Evolutionary conservation across 2,329 filamentous ascomycete species (phyloP).

Genomic region (Pezicula neosporulosa): DNA sequence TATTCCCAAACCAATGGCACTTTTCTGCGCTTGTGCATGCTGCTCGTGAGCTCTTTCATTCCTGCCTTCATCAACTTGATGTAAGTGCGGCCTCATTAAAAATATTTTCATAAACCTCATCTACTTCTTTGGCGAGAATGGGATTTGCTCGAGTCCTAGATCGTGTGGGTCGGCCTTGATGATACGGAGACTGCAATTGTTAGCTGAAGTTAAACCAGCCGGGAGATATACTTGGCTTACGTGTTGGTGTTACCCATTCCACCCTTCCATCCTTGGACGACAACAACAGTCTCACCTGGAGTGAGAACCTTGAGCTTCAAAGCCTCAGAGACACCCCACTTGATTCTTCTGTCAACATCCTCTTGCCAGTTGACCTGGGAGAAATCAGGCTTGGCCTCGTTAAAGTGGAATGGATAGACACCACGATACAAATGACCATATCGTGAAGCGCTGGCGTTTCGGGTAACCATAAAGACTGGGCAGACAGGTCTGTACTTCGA

Average conservation of each 20-base stretch:
- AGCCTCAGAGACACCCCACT: slow-evolving; percentile 90
- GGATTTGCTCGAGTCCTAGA: slow-evolving; percentile 16
- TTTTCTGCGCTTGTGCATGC: no score
- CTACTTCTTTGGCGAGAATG: not conserved
- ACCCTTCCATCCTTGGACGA: slow-evolving; percentile 88
- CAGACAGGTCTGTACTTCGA: slow-evolving; percentile 99
- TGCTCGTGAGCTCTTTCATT: no score
- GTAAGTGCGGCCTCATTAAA: no score
- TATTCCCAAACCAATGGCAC: no score
- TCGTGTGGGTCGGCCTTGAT: slow-evolving; percentile 27
- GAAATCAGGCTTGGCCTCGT: slow-evolving; percentile 93
- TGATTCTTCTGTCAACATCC: slow-evolving; percentile 95
- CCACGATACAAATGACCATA: slow-evolving; percentile 96
- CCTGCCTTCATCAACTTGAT: no score
- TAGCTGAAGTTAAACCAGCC: not conserved
- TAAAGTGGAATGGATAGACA: slow-evolving; percentile 96
- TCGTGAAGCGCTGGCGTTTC: slow-evolving; percentile 77
- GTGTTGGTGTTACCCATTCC: slow-evolving; percentile 93
- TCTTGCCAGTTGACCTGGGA: slow-evolving; percentile 93
- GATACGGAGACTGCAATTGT: slow-evolving; percentile 24
- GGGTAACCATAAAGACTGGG: slow-evolving; percentile 99
- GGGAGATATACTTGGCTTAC: slow-evolving; percentile 14
- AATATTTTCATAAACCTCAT: not conserved
- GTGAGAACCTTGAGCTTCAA: slow-evolving; percentile 75
- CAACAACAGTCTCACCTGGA: slow-evolving; percentile 72